Base-by-base conservation (phyloP, 306 rosid species). In the Sophora flavescens region DNA sequence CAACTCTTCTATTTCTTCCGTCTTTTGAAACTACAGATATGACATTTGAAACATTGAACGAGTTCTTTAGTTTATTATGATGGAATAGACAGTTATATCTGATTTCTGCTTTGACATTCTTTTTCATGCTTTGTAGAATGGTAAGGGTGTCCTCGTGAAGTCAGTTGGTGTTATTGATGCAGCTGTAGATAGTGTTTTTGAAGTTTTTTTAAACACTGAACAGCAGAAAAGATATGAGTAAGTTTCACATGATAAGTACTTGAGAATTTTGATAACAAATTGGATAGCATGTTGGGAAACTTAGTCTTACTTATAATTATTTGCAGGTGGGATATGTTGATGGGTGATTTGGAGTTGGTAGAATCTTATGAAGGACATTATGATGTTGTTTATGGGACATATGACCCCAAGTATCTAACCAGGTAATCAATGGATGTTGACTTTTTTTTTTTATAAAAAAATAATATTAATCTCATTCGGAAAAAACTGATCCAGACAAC, bases 271-370 rank as follows among this genome's bases (percentile, higher is more conserved):
- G 53, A 44, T 41, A 10, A 36, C 59, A 22, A 5, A 47, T 47
- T 47, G 0, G 16, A 4, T 70, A 42, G 12, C 8, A 42, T 42
- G 64, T 35, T 53, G 52, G 15, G 8, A 3, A 50, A 35, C 54
- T 68, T 45, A 50, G 2, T 77, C 26, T 69, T 76, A 83, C 59
- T 26, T 63, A 79, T 54, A 33, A 53, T 52, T 68, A 57, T 78
- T 80, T 79, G 52, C 88, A 95, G 98, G 90, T 95, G 98, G 98
- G 98, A 95, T 90, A 88, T 88, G 93, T 89, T 95, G 81, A 92
- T 93, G 76, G 91, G 95, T 80, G 97, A 95, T 87, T 84, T 92
- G 80, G 96, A 92, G 86, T 68, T 87, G 74, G 59, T 95, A 66
- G 93, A 95, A 70, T 79, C 94, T 66, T 89, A 77, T 52, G 96